Evolutionary conservation across 768 basidiomycete genomes (phyloP).

Genomic region (Mrakia gelida): DNA sequence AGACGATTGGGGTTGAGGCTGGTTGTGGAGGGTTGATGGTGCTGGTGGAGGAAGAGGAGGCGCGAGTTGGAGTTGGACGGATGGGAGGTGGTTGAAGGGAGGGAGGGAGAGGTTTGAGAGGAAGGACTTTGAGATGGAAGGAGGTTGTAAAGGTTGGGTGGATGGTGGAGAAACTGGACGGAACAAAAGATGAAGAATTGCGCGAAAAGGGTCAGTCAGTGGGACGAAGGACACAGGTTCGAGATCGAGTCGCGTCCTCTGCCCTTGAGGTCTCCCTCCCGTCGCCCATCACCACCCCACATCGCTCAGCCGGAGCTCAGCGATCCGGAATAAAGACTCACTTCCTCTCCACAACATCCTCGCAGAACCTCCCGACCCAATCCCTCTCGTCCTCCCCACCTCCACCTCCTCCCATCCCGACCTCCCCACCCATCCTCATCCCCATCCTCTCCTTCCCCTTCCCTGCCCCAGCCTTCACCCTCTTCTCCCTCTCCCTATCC

Average conservation of each 20-base stretch:
- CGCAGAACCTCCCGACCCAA: conserved; percentile 19
- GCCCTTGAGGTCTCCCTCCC: too few species aligned
- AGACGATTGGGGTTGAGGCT: background rate
- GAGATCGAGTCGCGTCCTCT: background rate
- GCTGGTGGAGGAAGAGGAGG: background rate
- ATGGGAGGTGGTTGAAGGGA: conserved; percentile 10
- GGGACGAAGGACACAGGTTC: background rate
- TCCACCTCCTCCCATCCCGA: background rate
- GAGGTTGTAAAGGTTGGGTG: background rate
- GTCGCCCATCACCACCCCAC: too few species aligned
- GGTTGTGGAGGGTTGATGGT: background rate
- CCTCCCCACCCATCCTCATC: background rate
- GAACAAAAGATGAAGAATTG: background rate
- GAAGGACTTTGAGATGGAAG: conserved; percentile 4
- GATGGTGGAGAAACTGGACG: background rate
- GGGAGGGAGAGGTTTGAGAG: background rate
- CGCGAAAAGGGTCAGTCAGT: background rate
- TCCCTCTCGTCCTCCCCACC: conserved; percentile 12
- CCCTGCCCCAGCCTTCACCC: background rate
- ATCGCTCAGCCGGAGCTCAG: too few species aligned
- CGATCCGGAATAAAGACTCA: background rate
- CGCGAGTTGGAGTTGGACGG: background rate
- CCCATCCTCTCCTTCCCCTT: conserved; percentile 3
- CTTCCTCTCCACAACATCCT: conserved; percentile 20
- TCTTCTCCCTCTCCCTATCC: background rate